Evolutionary conservation across 2,329 filamentous ascomycete genomes (phyloP).

Genomic region (Pestalotiopsis sp.): DNA sequence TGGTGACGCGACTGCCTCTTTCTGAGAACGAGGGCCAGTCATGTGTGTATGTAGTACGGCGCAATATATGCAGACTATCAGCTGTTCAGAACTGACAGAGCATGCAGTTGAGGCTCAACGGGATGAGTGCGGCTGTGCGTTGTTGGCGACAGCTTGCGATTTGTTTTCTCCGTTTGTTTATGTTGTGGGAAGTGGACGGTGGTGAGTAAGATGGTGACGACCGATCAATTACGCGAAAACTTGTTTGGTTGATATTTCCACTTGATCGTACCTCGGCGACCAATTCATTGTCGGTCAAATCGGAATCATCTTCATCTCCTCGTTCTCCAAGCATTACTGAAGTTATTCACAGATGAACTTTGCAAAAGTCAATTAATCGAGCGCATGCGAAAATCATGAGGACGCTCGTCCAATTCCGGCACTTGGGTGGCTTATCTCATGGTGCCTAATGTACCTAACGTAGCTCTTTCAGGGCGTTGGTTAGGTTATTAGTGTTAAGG

Average conservation of each 20-base stretch:
- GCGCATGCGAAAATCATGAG: too few species aligned
- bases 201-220: not conserved
- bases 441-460: too few species aligned
- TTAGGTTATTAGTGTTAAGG: too few species aligned
- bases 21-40: not conserved
- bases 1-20: not conserved
- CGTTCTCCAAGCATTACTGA: too few species aligned
- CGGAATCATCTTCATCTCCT: too few species aligned
- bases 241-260: not conserved
- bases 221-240: not conserved
- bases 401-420: too few species aligned
- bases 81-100: not conserved
- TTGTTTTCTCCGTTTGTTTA: not conserved
- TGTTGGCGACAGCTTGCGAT: not conserved
- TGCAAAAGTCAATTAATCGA: too few species aligned
- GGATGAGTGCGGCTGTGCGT: not conserved
- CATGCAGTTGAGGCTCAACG: not conserved
- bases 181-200: not conserved
- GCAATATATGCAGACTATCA: not conserved
- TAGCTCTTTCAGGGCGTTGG: too few species aligned
- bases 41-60: not conserved
- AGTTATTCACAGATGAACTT: too few species aligned
- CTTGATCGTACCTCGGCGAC: not conserved
- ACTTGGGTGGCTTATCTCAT: too few species aligned
- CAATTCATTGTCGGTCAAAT: not conserved